Evolutionary conservation across 179 eudicot species (phyloP), one percentile per base, ranked within the genome.

Genomic region (Heliamphora pulchella): DNA sequence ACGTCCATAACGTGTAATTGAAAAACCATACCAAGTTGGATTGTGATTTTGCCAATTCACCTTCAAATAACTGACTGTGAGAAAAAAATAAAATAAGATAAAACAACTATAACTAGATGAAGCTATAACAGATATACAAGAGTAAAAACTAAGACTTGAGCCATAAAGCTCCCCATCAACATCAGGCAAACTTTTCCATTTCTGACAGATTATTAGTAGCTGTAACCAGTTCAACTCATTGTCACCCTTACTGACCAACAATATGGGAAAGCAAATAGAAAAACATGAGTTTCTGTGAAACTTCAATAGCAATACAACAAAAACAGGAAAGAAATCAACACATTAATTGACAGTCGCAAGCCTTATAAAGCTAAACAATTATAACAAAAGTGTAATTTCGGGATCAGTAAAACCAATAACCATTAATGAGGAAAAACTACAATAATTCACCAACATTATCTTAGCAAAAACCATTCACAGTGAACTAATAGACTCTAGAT

Each of bases 381-480:
- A 43, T 11, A 43, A 57, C 2, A 76, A 43, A 74, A 44, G n/a
- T 75, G 2, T 3, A 41, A 58, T 61, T 6, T 63, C 9, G 8
- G 0, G 47, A 63, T 61, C 71, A 62, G 5, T 76, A 46, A 43
- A 10, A 77, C 46, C 54, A 17, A 10, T 4, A 74, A 54, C 5
- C 22, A 20, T 51, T 11, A 55, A 59, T 43, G 43, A 46, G 41
- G 13, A 76, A 8, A 4, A 76, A 58, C 53, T 18, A 44, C 51
- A 65, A 66, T 8, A 78, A 66, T 63, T 78, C 63, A 65, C 44
- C 80, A 65, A 1, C 74, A 9, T 61, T 64, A 76, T 75, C 41
- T 75, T 51, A 63, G 71, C 46, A 17, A n/a, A 59, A 61, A 61
- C 55, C 47, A 64, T 50, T 78, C 71, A 78, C 48, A 65, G 22